Conservation (phyloP, 1,284 basidiomycete species). For the Mycena citricolor region DNA sequence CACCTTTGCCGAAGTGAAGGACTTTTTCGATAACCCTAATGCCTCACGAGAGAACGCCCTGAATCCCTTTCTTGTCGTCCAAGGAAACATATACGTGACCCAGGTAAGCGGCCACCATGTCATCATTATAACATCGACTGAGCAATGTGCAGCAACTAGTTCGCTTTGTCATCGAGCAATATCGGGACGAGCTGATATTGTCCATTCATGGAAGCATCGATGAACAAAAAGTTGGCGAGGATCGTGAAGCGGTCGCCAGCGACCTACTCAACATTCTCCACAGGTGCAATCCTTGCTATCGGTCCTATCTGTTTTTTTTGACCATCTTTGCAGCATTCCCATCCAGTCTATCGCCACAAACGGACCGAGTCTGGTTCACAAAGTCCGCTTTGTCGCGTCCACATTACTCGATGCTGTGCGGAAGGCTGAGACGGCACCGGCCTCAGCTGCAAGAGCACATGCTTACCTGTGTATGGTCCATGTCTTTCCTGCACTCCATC, state of each 20-base stretch:
- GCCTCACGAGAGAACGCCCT: conserved; percentile 78
- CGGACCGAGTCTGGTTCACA: conserved; percentile 80
- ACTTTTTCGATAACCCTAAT: conserved; percentile 87
- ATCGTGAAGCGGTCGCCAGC: conserved; percentile 73
- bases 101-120: conserved; percentile 64
- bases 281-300: conserved; percentile 41
- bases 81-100: conserved; percentile 85
- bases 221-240: conserved; percentile 64
- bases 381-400: conserved; percentile 87
- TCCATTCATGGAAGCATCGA: conserved; percentile 65
- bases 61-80: conserved; percentile 86
- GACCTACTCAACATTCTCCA: conserved; percentile 82
- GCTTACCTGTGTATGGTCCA: conserved; percentile 73
- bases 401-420: conserved; percentile 84
- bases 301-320: conserved; percentile 6
- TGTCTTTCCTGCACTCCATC: no score
- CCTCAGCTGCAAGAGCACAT: conserved; percentile 74
- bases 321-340: conserved; percentile 60
- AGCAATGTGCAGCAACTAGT: conserved; percentile 70
- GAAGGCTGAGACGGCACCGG: conserved; percentile 74
- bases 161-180: conserved; percentile 86
- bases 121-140: conserved; percentile 3
- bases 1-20: conserved; percentile 82
- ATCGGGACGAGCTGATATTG: conserved; percentile 76
- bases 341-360: conserved; percentile 90